Base-by-base conservation (phyloP, 495 filamentous ascomycete genomes). In the Penicillium canariense region DNA sequence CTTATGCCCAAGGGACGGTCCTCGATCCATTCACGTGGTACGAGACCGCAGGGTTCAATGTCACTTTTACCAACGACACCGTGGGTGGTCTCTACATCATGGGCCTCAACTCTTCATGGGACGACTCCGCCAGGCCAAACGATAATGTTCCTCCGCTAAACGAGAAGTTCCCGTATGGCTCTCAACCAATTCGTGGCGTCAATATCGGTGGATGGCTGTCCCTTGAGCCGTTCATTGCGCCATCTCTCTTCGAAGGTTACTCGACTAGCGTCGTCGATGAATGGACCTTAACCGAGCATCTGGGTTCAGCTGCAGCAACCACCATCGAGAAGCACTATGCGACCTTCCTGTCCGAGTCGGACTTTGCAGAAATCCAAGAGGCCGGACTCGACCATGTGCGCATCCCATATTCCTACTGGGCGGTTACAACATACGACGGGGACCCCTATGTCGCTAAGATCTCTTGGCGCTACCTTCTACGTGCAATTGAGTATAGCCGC, bases 321-420 rank as follows among this genome's bases (percentile, higher is more conserved):
- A 87, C 77, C 0, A 76, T 97, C 8, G 95, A 99, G 61, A 81
- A 87, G 61, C 95, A 99, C 69, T 97, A 99, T 68, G 83, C 92
- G 3, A 81, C 80, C 4, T 97, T 96, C 66, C 84, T 96, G 22
- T 88, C 80, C 0, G 89, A 94, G 62, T 74, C 86, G 46, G 91
- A 90, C 22, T 95, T 97, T 66, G 77, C 76, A 20, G 87, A 92
- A 26, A 97, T 99, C 54, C 79, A 79, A 28, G 85, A 85, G 22
- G 95, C 95, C 2, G 95, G 94, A 1, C 84, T 99, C 11, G 95
- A 99, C 68, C 94, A 99, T 68, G 88, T 99, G 9, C 88, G 95
- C 44, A 96, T 99, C 31, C 91, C 87, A 2, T 97, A 87, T 68
- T 88, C 88, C 2, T 99, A 99, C 77, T 99, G 95, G 95, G 90